Evolutionary conservation across 2,329 filamentous ascomycete species (phyloP).

Genomic region (Herpotrichia juniperi): DNA sequence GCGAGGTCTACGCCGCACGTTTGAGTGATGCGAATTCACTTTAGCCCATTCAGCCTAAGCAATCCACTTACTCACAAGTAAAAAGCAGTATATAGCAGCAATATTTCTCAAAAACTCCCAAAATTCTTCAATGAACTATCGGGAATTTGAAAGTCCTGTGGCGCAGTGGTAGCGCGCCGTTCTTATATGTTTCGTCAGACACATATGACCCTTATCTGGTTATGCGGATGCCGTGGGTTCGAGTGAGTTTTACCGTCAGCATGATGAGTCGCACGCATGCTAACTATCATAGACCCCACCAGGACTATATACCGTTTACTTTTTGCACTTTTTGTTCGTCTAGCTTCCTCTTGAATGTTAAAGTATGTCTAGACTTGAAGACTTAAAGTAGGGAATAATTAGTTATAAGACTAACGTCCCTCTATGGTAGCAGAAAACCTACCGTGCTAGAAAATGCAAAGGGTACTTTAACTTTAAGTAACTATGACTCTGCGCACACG

Average conservation of each 20-base stretch:
- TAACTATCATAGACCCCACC: slow-evolving; percentile 28
- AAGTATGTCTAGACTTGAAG: too few species aligned
- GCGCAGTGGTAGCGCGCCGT: slow-evolving; percentile 58
- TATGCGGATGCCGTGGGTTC: slow-evolving; percentile 55
- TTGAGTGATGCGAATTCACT: too few species aligned
- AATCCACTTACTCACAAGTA: neutral
- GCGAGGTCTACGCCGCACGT: too few species aligned
- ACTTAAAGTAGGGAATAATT: neutral
- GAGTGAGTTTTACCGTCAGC: slow-evolving; percentile 18
- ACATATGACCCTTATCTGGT: slow-evolving; percentile 43
- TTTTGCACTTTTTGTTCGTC: slow-evolving; percentile 14
- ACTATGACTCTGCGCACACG: too few species aligned
- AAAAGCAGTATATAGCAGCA: neutral
- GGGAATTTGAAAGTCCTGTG: slow-evolving; percentile 39
- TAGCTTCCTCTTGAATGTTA: neutral
- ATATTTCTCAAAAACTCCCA: neutral
- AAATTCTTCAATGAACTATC: neutral
- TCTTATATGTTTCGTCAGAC: slow-evolving; percentile 52
- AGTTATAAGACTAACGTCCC: too few species aligned
- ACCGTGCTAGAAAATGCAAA: too few species aligned
- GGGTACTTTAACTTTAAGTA: too few species aligned
- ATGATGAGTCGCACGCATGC: neutral
- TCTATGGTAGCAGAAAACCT: too few species aligned
- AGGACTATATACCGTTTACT: slow-evolving; percentile 26
- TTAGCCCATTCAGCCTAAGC: too few species aligned